Conservation (phyloP, 192 early-diverging fungal genomes). For the Gaertneriomyces semiglobifer region DNA sequence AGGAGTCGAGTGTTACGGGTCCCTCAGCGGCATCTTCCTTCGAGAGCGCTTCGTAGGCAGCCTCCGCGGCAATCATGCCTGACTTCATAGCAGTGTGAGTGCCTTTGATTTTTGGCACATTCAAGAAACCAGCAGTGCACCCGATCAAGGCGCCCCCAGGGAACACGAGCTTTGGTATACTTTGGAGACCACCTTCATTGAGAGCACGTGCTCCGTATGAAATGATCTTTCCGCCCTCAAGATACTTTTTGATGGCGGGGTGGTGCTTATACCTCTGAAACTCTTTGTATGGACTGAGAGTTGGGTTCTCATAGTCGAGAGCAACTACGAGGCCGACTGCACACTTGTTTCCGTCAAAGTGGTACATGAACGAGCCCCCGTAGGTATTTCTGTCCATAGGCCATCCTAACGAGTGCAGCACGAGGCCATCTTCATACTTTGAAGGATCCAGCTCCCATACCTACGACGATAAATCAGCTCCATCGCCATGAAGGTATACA, state of each 20-base stretch:
- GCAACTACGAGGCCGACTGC: constrained; percentile 86
- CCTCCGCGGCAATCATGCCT: constrained; percentile 93
- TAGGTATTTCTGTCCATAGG: constrained; percentile 89
- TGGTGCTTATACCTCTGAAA: constrained; percentile 97
- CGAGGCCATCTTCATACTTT: constrained; percentile 79
- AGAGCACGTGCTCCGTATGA: constrained; percentile 95
- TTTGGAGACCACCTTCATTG: constrained; percentile 94
- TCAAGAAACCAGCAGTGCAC: constrained; percentile 92
- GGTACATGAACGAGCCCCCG: constrained; percentile 93
- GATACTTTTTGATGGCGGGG: constrained; percentile 72
- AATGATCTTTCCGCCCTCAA: constrained; percentile 87
- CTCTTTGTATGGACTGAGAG: constrained; percentile 92
- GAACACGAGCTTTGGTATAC: constrained; percentile 89
- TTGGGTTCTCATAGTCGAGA: constrained; percentile 94
- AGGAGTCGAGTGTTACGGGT: constrained; percentile 70
- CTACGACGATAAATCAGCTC: constrained; percentile 12
- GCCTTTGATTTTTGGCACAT: constrained; percentile 98
- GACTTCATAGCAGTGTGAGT: constrained; percentile 99
- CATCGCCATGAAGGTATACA: neutral
- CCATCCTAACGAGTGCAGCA: constrained; percentile 87
- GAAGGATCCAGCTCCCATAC: constrained; percentile 87
- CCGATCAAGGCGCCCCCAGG: constrained; percentile 95
- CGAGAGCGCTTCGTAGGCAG: constrained; percentile 71
- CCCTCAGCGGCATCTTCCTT: constrained; percentile 42
- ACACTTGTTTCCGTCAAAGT: constrained; percentile 85